Percentiles rank a stretch among this genome's conserved stretches.
phyloP scores from a whole-genome alignment of 495 filamentous ascomycete genomes.

The Acidomyces sp. region DNA sequence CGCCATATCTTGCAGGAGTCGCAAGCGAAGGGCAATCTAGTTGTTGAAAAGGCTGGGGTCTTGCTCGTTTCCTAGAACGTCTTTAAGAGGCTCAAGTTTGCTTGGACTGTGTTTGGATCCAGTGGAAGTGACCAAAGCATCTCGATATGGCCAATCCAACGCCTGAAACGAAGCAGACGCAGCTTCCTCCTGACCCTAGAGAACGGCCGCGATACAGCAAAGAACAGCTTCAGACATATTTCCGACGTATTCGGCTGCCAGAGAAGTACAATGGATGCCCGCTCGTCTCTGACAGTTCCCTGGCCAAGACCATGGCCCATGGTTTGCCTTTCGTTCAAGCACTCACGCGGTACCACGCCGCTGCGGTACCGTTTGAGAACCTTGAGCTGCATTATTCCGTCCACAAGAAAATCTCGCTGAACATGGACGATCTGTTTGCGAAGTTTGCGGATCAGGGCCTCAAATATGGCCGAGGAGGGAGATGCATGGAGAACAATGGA shows the following conservation, averaged over 20 bases:
- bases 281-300: neutral
- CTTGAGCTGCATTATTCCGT: conserved; percentile 44
- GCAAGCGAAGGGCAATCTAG: too few species aligned
- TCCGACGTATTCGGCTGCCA: conserved; percentile 10
- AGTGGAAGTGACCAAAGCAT: too few species aligned
- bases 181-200: conserved; percentile 6
- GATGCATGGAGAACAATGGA: conserved; percentile 64
- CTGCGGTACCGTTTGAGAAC: conserved; percentile 58
- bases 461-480: conserved; percentile 48
- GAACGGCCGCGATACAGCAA: conserved; percentile 13
- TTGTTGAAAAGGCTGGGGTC: too few species aligned
- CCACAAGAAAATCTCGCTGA: conserved; percentile 39
- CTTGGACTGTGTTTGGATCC: too few species aligned
- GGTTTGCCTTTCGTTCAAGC: conserved; percentile 11
- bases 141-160: conserved; percentile 11
- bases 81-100: too few species aligned
- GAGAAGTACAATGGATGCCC: conserved; percentile 2
- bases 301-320: conserved; percentile 12
- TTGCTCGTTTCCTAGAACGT: too few species aligned
- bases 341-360: conserved; percentile 9
- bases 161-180: conserved; percentile 1
- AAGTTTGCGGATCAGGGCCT: conserved; percentile 44
- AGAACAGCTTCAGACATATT: conserved; percentile 12
- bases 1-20: too few species aligned
- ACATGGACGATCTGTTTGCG: conserved; percentile 43